These are phyloP conservation scores for Dothiorella sarmentorum DNA, from an alignment of 2,329 filamentous ascomycete genomes.

Conservation along the genomic window DNA sequence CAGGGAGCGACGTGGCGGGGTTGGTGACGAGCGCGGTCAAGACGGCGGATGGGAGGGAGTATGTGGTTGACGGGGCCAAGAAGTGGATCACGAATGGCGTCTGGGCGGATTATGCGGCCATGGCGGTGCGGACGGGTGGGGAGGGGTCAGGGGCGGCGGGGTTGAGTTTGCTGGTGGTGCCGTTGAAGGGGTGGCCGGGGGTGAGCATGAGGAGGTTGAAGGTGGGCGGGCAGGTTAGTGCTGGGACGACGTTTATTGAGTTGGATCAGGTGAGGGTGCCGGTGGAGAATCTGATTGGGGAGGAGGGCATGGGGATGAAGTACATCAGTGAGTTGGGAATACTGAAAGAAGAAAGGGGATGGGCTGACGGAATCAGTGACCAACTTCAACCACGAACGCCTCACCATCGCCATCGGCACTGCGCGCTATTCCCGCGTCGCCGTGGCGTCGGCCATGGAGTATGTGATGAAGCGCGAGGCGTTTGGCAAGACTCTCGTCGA, in stretches of 20 bases:
- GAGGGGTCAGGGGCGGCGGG: slow-evolving; percentile 60
- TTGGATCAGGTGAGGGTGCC: slow-evolving; percentile 72
- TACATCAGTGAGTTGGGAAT: slow-evolving; percentile 59
- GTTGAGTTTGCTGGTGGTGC: slow-evolving; percentile 65
- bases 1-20: slow-evolving; percentile 70
- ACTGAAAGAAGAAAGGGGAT: no score
- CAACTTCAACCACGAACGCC: slow-evolving; percentile 76
- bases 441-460: slow-evolving; percentile 57
- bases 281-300: slow-evolving; percentile 65
- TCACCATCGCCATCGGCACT: slow-evolving; percentile 62
- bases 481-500: slow-evolving; percentile 68
- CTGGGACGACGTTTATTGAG: slow-evolving; percentile 72
- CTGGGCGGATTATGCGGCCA: slow-evolving; percentile 64
- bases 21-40: slow-evolving; percentile 66
- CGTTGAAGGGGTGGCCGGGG: slow-evolving; percentile 63
- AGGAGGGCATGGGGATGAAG: slow-evolving; percentile 68
- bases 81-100: slow-evolving; percentile 78
- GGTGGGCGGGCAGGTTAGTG: slow-evolving; percentile 61
- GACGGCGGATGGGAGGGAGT: slow-evolving; percentile 61
- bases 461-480: slow-evolving; percentile 63
- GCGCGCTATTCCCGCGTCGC: slow-evolving; percentile 62
- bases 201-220: slow-evolving; percentile 67
- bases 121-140: slow-evolving; percentile 71
- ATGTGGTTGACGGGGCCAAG: slow-evolving; percentile 71
- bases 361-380: slow-evolving; percentile 45